These are phyloP conservation scores for Alternaria gaisen DNA, from an alignment of 2,329 filamentous ascomycete genomes.

Conservation along the genomic window DNA sequence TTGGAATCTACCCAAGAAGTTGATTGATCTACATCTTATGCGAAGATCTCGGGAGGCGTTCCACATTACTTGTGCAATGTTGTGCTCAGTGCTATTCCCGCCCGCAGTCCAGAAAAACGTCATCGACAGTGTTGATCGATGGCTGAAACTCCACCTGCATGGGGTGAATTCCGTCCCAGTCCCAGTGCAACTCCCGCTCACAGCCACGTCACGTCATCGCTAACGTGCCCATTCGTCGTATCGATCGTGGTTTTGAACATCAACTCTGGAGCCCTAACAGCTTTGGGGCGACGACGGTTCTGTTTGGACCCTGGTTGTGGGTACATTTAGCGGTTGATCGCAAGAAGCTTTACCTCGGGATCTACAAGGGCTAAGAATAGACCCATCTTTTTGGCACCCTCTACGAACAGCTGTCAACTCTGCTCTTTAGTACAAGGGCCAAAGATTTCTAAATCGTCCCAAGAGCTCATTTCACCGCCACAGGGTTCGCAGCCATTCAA, in stretches of 20 bases:
- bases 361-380: slow-evolving; percentile 12
- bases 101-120: neutral
- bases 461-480: slow-evolving; percentile 3
- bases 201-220: neutral
- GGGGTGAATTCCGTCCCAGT: neutral
- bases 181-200: neutral
- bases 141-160: neutral
- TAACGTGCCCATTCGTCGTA: neutral
- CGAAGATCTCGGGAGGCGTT: neutral
- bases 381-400: neutral
- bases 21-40: neutral
- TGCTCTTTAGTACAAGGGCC: neutral
- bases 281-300: neutral
- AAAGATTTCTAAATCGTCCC: neutral
- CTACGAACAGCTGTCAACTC: neutral
- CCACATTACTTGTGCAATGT: neutral
- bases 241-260: neutral
- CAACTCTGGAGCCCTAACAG: neutral
- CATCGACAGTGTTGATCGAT: neutral
- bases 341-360: slow-evolving; percentile 8
- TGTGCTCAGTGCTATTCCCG: slow-evolving; percentile 4
- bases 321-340: slow-evolving; percentile 12
- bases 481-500: slow-evolving; percentile 13
- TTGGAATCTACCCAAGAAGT: neutral
- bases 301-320: slow-evolving; percentile 12